Evolutionary conservation across 2,329 filamentous ascomycete species (phyloP), one percentile per base, ranked within the genome.

Genomic region (Falciphora oryzae): DNA sequence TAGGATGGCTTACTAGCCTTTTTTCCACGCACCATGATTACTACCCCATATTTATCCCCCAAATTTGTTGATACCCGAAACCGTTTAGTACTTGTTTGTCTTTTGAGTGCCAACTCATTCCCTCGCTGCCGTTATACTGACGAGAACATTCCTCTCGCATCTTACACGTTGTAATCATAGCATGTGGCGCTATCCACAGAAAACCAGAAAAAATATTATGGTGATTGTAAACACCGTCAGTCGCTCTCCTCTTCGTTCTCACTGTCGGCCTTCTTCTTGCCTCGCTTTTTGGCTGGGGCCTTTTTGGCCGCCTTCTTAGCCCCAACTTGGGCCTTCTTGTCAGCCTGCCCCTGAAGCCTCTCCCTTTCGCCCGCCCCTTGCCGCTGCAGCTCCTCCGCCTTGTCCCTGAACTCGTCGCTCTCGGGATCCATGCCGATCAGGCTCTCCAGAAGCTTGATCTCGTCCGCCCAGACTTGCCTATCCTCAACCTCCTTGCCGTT

Each of bases 371-470:
- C 79, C 25, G 80, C 81, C 0, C 95, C 95, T 71, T 85, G 80
- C 53, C 83, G 85, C 65, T 89, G 83, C 69, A 98, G 75, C 62
- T 85, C 81, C 65, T 76, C 75, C 68, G 92, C 92, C 63, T 91
- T 76, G 16, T 79, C 75, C 69, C 76, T 79, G 73, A 97, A 97
- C 70, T 91, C 88, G 11, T 88, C 81, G n/a, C 85, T 81, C 50
- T 92, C 89, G 0, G 85, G 74, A 73, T 97, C 90, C 85, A 93
- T 92, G 10, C 89, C 94, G 57, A 97, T 89, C 62, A 99, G 80
- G 59, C 87, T 87, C 77, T 99, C 95, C 6, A 99, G 83, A 68
- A 98, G 80, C 79, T 97, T 97, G 77, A 99, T 98, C 79, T 99
- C 95, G 59, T 88, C 83, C 1, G 93, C 93, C 93, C 94, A 98